Evolutionary conservation across 1,139 yeast genomes (phyloP).

Genomic region (Starmera stellimalicola): DNA sequence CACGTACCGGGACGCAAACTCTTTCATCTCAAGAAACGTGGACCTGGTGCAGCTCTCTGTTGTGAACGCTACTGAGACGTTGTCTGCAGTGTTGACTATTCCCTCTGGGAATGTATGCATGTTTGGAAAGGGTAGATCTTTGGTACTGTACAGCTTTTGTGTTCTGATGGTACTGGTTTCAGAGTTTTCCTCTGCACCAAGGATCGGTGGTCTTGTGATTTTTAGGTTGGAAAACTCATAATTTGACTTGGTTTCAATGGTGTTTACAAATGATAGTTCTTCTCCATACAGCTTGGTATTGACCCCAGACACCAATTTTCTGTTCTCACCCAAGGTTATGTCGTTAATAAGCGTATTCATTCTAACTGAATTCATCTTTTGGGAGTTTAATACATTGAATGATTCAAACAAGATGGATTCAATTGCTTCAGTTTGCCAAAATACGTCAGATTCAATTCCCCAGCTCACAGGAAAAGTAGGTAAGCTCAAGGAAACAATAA

Average conservation of each 20-base stretch:
- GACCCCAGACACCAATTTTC: slow-evolving; percentile 20
- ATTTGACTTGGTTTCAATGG: slow-evolving; percentile 1
- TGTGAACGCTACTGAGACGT: slow-evolving; percentile 29
- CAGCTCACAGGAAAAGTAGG: slow-evolving; percentile 15
- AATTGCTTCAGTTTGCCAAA: slow-evolving; percentile 35
- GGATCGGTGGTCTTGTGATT: slow-evolving; percentile 21
- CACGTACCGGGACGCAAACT: slow-evolving; percentile 33
- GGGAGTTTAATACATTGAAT: slow-evolving; percentile 19
- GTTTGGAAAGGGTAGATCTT: no score
- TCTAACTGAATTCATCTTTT: slow-evolving; percentile 6
- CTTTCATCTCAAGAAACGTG: slow-evolving; percentile 38
- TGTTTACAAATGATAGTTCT: slow-evolving; percentile 9
- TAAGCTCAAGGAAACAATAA: slow-evolving; percentile 40
- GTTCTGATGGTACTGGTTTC: no score
- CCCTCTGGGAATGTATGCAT: slow-evolving; percentile 25
- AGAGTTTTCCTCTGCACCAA: neutral
- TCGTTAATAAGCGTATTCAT: slow-evolving; percentile 17
- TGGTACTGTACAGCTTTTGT: no score
- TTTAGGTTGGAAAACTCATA: slow-evolving; percentile 26
- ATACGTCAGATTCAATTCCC: slow-evolving; percentile 13
- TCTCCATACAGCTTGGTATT: slow-evolving; percentile 4
- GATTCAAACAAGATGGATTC: slow-evolving; percentile 26
- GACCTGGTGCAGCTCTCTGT: slow-evolving; percentile 35
- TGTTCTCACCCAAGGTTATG: slow-evolving; percentile 18
- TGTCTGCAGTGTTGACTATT: slow-evolving; percentile 9